Evolutionary conservation across 345 rosid genomes (phyloP), one percentile per base, ranked within the genome.

Genomic region (Brassica juncea): DNA sequence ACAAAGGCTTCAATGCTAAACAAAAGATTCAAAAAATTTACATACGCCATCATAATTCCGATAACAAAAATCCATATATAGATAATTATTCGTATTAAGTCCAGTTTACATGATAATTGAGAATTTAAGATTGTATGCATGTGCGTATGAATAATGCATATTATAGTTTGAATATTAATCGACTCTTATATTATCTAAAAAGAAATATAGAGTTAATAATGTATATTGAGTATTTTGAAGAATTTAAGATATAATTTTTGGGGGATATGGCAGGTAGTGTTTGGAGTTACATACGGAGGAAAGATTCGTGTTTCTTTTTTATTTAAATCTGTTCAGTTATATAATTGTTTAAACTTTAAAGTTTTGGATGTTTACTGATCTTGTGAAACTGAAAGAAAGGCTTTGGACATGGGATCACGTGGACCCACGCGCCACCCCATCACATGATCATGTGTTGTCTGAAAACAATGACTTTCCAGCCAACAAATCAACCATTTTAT

Each of bases 381-480:
- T 75, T 69, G 61, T 69, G 75, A 70, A 74, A 74, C 6, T 74
- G 77, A 76, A 76, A 81, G 77, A 81, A 73, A 81, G 69, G 70
- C 77, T 71, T 75, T 75, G 54, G 76, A 78, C 79, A 35, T 63
- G 70, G 79, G 77, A 71, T 85, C 93, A 88, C 92, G 86, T 89
- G 97, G 89, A 68, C 92, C 91, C 88, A 86, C 68, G 87, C 78
- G 86, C 71, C 81, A 67, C 83, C 68, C 62, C 80, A 79, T 82
- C 87, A 88, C 85, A 84, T 86, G 89, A 55, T 72, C 88, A 86
- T 88, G 92, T 84, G 92, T 86, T 84, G 88, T 86, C 86, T 71
- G 88, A 87, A 82, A 86, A 68, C 75, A 80, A 60, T 59, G 89
- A 89, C 90, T 82, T 84, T 84, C 85, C 86, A 88, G 83, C 86